phyloP scores from a whole-genome alignment of 257 asterid species.

The Prunella vulgaris region DNA sequence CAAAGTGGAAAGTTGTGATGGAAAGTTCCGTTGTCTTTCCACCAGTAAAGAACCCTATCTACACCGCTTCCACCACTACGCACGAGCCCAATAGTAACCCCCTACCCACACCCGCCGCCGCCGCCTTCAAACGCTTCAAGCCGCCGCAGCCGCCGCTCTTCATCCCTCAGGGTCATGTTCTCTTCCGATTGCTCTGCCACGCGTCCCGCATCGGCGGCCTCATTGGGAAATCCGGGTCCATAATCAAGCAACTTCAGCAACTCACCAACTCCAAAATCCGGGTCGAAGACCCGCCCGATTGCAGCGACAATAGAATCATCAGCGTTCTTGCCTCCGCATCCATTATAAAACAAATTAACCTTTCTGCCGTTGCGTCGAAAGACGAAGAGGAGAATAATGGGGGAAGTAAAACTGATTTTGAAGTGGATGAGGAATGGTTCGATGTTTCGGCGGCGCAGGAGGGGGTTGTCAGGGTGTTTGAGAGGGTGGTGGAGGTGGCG shows the following conservation, averaged over 20 bases:
- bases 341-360: conserved; percentile 20
- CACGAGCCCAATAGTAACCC: conserved; percentile 18
- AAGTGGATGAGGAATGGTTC: conserved; percentile 19
- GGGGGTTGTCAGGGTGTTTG: conserved; percentile 61
- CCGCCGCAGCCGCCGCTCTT: conserved; percentile 36
- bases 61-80: conserved; percentile 4
- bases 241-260: conserved; percentile 61
- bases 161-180: conserved; percentile 47
- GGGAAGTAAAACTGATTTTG: neutral
- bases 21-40: conserved; percentile 20
- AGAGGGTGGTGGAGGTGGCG: conserved; percentile 70
- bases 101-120: too few species aligned
- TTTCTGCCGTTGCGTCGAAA: conserved; percentile 9
- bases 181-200: conserved; percentile 74
- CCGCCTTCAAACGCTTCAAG: conserved; percentile 20
- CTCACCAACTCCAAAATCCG: conserved; percentile 54
- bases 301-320: conserved; percentile 48
- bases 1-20: neutral
- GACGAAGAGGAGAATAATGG: conserved; percentile 17
- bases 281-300: conserved; percentile 42
- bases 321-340: conserved; percentile 43
- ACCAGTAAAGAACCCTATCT: conserved; percentile 17
- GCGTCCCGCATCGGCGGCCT: conserved; percentile 68
- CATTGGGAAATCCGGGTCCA: conserved; percentile 67
- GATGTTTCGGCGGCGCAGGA: conserved; percentile 79